Base-by-base conservation (phyloP, 176 grass and related monocot species). In the Sorghum bicolor region DNA sequence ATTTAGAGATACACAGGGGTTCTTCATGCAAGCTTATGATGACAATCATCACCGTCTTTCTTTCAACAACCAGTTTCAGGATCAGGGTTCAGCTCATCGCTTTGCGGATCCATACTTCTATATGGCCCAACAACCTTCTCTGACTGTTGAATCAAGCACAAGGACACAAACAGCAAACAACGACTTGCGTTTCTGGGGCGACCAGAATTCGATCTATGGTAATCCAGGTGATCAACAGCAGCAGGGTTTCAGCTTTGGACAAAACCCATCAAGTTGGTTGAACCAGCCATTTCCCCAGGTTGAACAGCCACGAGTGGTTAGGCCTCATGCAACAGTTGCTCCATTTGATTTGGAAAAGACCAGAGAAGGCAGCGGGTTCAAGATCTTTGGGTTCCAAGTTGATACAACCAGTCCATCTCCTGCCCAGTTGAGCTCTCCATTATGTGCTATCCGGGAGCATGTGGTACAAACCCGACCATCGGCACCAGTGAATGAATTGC, bases 371-470 rank as follows among this genome's bases (percentile, higher is more conserved):
- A 86, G 82, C 48, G 89, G 87, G 61, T 97, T 87, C 67, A 97
- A 92, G 82, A 88, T 97, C 70, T 97, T 97, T 87, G 94, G 94
- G 67, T 92, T 97, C 88, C 76, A 92, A 83, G 68, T 97, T 20
- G 91, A 97, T 80, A 88, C 86, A 6, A 36, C 52, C 8, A 82
- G 48, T 61, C n/a, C 89, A 62, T 41, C 91, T 74, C 87, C 70
- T 76, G 80, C 91, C 65, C 87, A 85, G 5, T 74, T 91, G 61
- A 89, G 77, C 75, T 87, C 89, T 33, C 78, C 80, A 3, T 89
- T 85, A 87, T 81, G 85, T 87, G 77, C 83, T 31, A 87, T 79
- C 8, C 78, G 86, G 22, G 89, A 97, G 50, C 85, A 80, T 69
- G 68, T 84, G 50, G 52, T 84, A 66, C 84, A 90, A 71, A 72